phyloP scores from a whole-genome alignment of 192 early-diverging fungal species.

The Coemansia sp. region DNA sequence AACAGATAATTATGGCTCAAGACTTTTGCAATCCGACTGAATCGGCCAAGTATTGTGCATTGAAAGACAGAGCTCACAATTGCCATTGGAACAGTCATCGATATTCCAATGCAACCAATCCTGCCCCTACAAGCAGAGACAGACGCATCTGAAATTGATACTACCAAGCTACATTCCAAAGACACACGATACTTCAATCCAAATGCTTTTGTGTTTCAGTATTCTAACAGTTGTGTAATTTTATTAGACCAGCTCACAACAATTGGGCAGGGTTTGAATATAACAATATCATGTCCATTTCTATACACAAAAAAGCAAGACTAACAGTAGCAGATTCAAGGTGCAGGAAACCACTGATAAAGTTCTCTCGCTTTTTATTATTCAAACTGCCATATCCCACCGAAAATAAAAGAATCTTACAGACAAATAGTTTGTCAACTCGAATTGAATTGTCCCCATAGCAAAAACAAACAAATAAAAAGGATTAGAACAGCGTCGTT shows the following conservation, averaged over 20 bases:
- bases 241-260: neutral
- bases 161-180: neutral
- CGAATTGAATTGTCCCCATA: neutral
- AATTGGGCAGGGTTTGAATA: neutral
- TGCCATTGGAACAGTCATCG: neutral
- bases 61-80: neutral
- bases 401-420: neutral
- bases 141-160: neutral
- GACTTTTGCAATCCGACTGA: constrained; percentile 4
- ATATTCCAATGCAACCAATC: neutral
- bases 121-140: neutral
- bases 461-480: neutral
- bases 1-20: neutral
- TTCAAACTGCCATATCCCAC: neutral
- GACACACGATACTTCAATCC: neutral
- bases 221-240: neutral
- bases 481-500: neutral
- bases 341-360: no score
- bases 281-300: no score
- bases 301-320: no score
- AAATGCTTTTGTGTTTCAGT: neutral
- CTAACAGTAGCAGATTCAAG: no score
- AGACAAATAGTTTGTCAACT: neutral
- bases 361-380: no score
- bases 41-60: neutral